Percentiles rank a stretch among this genome's conserved stretches.
phyloP scores from a whole-genome alignment of 768 basidiomycete species.

The Wakefieldia striispora region DNA sequence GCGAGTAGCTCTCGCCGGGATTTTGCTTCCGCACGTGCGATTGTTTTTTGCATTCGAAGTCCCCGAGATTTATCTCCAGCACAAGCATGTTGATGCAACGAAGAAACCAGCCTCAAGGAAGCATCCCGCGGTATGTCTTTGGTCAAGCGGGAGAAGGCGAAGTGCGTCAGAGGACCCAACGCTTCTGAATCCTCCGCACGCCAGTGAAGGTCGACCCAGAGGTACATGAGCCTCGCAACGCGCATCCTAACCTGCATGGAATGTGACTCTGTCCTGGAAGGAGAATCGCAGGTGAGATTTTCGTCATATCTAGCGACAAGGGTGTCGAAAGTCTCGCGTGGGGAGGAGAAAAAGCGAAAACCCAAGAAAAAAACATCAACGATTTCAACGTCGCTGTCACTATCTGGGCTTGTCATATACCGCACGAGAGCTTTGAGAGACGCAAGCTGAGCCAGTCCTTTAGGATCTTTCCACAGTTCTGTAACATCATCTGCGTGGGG shows the following conservation, averaged over 20 bases:
- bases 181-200: slow-evolving; percentile 44
- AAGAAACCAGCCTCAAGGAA: slow-evolving; percentile 26
- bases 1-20: slow-evolving; percentile 16
- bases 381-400: slow-evolving; percentile 41
- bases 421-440: slow-evolving; percentile 44
- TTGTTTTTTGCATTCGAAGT: slow-evolving; percentile 25
- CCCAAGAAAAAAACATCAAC: slow-evolving; percentile 61
- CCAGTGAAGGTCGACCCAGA: slow-evolving; percentile 79
- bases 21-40: slow-evolving; percentile 21
- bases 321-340: slow-evolving; percentile 42
- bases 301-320: slow-evolving; percentile 52
- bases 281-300: slow-evolving; percentile 13
- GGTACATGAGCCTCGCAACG: slow-evolving; percentile 57
- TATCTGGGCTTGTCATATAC: slow-evolving; percentile 44
- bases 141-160: slow-evolving; percentile 31
- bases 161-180: slow-evolving; percentile 30
- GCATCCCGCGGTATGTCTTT: slow-evolving; percentile 30
- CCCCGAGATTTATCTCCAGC: slow-evolving; percentile 23
- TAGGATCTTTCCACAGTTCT: slow-evolving; percentile 29
- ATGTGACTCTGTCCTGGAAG: slow-evolving; percentile 38
- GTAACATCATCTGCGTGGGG: slow-evolving; percentile 28
- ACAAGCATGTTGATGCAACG: slow-evolving; percentile 29
- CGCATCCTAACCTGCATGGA: slow-evolving; percentile 51
- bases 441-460: slow-evolving; percentile 31
- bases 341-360: slow-evolving; percentile 65